Conservation (phyloP, 2,329 filamentous ascomycete genomes). For the Boeremia lycopersici region DNA sequence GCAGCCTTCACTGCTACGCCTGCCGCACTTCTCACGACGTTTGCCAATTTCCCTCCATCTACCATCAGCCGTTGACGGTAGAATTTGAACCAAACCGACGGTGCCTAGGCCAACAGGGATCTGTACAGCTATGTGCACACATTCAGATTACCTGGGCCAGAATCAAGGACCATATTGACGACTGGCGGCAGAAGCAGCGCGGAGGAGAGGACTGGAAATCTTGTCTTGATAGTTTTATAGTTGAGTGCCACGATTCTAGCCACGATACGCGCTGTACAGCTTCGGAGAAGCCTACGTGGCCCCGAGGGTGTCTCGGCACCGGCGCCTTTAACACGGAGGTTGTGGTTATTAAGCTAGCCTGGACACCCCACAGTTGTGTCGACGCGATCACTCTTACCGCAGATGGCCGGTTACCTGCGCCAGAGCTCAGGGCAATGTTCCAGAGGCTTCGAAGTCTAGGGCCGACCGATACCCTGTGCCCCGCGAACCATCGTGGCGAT, state of each 20-base stretch:
- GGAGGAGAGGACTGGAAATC: constrained; percentile 19
- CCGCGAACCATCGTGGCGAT: constrained; percentile 13
- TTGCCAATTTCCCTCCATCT: constrained; percentile 14
- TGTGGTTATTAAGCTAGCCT: constrained; percentile 27
- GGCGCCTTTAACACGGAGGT: too few species aligned
- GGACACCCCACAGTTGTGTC: constrained; percentile 25
- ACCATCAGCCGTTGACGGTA: constrained; percentile 1
- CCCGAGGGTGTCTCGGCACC: too few species aligned
- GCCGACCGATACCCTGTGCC: constrained; percentile 19
- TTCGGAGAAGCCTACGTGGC: too few species aligned
- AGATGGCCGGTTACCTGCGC: constrained; percentile 24
- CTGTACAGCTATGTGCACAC: constrained; percentile 25
- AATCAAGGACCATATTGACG: constrained; percentile 24
- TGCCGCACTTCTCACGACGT: constrained; percentile 17
- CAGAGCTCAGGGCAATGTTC: constrained; percentile 22
- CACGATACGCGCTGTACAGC: constrained; percentile 25
- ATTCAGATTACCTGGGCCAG: constrained; percentile 25
- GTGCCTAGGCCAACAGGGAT: constrained; percentile 24
- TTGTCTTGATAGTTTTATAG: constrained; percentile 23
- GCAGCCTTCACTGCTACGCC: constrained; percentile 15
- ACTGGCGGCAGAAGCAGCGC: constrained; percentile 20
- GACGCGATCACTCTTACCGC: constrained; percentile 21
- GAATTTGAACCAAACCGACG: too few species aligned
- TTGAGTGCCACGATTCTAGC: constrained; percentile 26
- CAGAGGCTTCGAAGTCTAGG: constrained; percentile 21